These are phyloP conservation scores for Paraconiothyrium sp. DNA, from an alignment of 2,329 filamentous ascomycete species.

Conservation along the genomic window DNA sequence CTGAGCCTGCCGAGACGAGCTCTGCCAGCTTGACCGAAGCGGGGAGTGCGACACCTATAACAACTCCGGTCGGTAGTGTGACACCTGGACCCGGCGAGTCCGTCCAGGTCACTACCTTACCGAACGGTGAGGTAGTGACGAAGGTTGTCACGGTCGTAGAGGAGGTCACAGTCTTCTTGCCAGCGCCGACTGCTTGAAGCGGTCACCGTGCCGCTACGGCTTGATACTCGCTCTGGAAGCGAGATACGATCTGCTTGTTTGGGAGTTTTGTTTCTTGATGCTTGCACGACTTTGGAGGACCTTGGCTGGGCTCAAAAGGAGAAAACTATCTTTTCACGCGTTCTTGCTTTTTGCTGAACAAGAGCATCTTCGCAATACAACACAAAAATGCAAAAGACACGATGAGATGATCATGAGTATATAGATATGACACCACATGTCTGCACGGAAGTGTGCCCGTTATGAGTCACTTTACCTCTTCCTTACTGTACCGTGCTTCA, in stretches of 20 bases:
- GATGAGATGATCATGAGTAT: neutral
- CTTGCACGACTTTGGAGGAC: neutral
- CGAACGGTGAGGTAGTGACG: conserved; percentile 10
- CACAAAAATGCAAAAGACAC: neutral
- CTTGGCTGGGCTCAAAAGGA: neutral
- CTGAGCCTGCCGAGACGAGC: neutral
- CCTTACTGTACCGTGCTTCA: too few species aligned
- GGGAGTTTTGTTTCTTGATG: neutral
- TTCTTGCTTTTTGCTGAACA: neutral
- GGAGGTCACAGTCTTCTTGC: conserved; percentile 15
- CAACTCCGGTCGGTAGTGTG: conserved; percentile 1
- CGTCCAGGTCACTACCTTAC: conserved; percentile 15
- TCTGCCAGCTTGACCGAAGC: conserved; percentile 12
- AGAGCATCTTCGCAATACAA: neutral
- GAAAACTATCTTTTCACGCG: neutral
- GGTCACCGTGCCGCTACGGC: neutral
- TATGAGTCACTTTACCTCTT: too few species aligned
- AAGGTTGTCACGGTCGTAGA: conserved; percentile 16
- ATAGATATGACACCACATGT: neutral
- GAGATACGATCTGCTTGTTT: neutral
- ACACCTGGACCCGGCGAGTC: conserved; percentile 12
- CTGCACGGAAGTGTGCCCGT: neutral
- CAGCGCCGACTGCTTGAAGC: conserved; percentile 16
- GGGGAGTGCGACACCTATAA: conserved; percentile 3
- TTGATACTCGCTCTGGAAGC: neutral